phyloP scores from a whole-genome alignment of 2,329 filamentous ascomycete genomes.

The Alternaria triticimaculans region DNA sequence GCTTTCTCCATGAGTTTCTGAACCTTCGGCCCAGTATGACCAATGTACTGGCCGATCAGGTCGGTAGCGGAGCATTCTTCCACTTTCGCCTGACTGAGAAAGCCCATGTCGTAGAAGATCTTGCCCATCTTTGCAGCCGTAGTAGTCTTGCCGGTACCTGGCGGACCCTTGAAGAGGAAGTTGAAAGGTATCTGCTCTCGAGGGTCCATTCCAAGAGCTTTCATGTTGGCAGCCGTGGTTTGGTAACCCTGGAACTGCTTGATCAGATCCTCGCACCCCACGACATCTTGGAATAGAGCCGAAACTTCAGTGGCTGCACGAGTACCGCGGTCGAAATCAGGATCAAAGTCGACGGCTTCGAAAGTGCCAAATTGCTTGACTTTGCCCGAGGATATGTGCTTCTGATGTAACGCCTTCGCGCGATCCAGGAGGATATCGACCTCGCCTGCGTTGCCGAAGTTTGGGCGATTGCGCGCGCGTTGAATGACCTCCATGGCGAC shows the following conservation, averaged over 20 bases:
- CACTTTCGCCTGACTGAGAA: slow-evolving; percentile 66
- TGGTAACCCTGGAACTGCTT: slow-evolving; percentile 63
- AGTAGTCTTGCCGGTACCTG: slow-evolving; percentile 75
- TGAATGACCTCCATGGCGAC: slow-evolving; percentile 65
- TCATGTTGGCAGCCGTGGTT: slow-evolving; percentile 59
- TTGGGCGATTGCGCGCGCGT: slow-evolving; percentile 66
- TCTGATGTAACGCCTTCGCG: slow-evolving; percentile 62
- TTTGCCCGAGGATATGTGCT: slow-evolving; percentile 46
- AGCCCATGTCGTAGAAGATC: slow-evolving; percentile 76
- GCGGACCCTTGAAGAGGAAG: slow-evolving; percentile 72
- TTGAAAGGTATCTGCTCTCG: slow-evolving; percentile 68
- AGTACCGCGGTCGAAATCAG: slow-evolving; percentile 63
- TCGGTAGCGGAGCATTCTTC: slow-evolving; percentile 72
- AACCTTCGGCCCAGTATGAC: slow-evolving; percentile 73
- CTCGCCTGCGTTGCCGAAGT: slow-evolving; percentile 77
- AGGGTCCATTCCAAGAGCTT: slow-evolving; percentile 61
- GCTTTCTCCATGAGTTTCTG: slow-evolving; percentile 65
- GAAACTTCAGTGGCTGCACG: slow-evolving; percentile 53
- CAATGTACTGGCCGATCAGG: slow-evolving; percentile 71
- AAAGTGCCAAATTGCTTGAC: slow-evolving; percentile 39
- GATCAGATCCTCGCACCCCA: slow-evolving; percentile 66
- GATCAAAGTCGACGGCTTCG: slow-evolving; percentile 63
- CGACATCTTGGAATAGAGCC: slow-evolving; percentile 63
- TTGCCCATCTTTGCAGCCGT: slow-evolving; percentile 77
- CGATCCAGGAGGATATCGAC: slow-evolving; percentile 71